Conservation (phyloP, 108 stramenopile species). For the Cyclotella sp. region DNA sequence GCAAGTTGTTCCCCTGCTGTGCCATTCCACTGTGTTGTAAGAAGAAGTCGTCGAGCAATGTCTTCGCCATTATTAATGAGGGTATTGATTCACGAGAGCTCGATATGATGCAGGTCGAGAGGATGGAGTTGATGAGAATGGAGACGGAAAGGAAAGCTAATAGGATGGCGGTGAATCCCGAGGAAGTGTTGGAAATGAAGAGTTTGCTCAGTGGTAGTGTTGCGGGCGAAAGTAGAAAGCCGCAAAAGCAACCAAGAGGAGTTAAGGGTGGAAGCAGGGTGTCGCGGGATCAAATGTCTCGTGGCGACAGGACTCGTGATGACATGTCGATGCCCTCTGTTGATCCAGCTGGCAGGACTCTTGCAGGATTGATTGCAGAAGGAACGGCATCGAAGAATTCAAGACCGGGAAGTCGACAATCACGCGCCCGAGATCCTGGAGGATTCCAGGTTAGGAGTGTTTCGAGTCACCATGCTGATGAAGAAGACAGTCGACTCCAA, state of each 20-base stretch:
- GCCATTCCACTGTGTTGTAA: constrained; percentile 45
- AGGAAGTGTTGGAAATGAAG: constrained; percentile 39
- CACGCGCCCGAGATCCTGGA: neutral
- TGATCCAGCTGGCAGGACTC: constrained; percentile 24
- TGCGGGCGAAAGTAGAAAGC: neutral
- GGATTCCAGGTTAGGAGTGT: constrained; percentile 3
- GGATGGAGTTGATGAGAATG: constrained; percentile 28
- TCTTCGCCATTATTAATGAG: constrained; percentile 50
- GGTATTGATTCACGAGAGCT: constrained; percentile 47
- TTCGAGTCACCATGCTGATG: neutral
- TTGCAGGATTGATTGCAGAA: constrained; percentile 28
- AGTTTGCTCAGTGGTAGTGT: constrained; percentile 12
- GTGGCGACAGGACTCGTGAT: constrained; percentile 6
- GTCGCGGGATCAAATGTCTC: neutral
- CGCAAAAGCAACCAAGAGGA: neutral
- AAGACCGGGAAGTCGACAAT: neutral
- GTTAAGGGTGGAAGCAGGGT: constrained; percentile 1
- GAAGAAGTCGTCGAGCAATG: constrained; percentile 31
- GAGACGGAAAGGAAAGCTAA: constrained; percentile 39
- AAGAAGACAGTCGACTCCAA: neutral
- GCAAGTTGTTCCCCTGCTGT: constrained; percentile 43
- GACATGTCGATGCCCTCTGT: constrained; percentile 10
- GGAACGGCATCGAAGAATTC: constrained; percentile 5
- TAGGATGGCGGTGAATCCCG: constrained; percentile 27
- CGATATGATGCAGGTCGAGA: constrained; percentile 47